Evolutionary conservation across 2,329 filamentous ascomycete species (phyloP).

Genomic region (Calonectria naviculata): DNA sequence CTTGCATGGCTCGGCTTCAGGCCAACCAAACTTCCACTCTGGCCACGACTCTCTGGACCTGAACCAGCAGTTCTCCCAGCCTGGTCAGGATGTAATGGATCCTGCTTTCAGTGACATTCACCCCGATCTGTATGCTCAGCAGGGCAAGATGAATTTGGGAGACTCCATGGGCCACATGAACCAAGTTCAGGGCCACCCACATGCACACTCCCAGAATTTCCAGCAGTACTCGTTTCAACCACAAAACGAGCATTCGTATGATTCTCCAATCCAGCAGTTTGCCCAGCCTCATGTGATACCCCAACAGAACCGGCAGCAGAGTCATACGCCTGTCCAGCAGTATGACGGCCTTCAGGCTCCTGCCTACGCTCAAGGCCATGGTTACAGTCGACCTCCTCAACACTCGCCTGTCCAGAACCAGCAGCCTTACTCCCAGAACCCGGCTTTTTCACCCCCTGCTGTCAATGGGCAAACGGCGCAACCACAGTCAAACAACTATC

Average conservation of each 20-base stretch:
- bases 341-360: conserved; percentile 39
- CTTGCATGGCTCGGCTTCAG: conserved; percentile 43
- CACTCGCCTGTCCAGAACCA: conserved; percentile 44
- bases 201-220: conserved; percentile 47
- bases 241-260: conserved; percentile 46
- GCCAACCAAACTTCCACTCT: conserved; percentile 44
- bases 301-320: conserved; percentile 45
- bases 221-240: conserved; percentile 46
- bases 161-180: conserved; percentile 43
- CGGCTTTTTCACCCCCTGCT: conserved; percentile 36
- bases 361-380: conserved; percentile 39
- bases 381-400: conserved; percentile 42
- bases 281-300: conserved; percentile 47
- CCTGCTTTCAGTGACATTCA: conserved; percentile 51
- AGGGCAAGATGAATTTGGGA: conserved; percentile 45
- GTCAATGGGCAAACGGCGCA: conserved; percentile 41
- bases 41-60: conserved; percentile 45
- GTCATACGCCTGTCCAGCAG: conserved; percentile 48
- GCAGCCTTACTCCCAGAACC: conserved; percentile 36
- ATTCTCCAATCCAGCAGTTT: conserved; percentile 46
- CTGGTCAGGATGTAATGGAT: conserved; percentile 50
- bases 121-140: conserved; percentile 51
- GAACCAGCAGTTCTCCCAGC: conserved; percentile 48
- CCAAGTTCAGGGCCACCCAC: conserved; percentile 45
- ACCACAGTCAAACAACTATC: conserved; percentile 38